Percentiles rank a stretch among this genome's conserved stretches.
phyloP scores from a whole-genome alignment of 768 basidiomycete species.

The Pleurotus eryngii region DNA sequence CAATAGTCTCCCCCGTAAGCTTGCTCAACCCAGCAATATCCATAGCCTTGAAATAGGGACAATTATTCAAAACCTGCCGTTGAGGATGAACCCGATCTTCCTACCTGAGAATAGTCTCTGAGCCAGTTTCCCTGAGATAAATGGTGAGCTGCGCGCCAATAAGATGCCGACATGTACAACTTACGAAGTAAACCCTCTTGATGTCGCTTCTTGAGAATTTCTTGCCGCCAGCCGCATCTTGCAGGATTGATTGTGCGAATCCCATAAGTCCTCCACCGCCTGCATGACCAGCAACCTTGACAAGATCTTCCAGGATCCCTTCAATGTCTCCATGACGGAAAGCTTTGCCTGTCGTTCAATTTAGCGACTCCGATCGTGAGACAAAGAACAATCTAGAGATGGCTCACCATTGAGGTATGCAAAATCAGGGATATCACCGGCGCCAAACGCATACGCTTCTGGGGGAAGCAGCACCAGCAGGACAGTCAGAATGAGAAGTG shows the following conservation, averaged over 20 bases:
- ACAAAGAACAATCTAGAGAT: background rate
- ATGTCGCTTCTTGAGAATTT: constrained; percentile 66
- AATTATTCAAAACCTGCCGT: background rate
- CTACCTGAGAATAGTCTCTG: constrained; percentile 63
- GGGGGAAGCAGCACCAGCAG: constrained; percentile 41
- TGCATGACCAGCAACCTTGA: constrained; percentile 50
- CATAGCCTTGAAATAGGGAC: constrained; percentile 44
- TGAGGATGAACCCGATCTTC: background rate
- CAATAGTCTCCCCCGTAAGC: constrained; percentile 59
- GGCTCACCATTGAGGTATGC: constrained; percentile 57
- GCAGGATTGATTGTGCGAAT: constrained; percentile 44
- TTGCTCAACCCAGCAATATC: constrained; percentile 70
- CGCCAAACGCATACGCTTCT: constrained; percentile 50
- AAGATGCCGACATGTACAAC: constrained; percentile 12
- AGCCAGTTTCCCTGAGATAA: constrained; percentile 59
- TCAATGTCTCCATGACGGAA: constrained; percentile 79
- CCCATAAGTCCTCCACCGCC: constrained; percentile 48
- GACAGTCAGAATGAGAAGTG: constrained; percentile 32
- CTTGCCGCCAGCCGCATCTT: constrained; percentile 43
- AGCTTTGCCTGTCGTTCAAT: constrained; percentile 49
- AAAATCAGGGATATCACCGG: constrained; percentile 72
- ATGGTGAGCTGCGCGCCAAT: background rate
- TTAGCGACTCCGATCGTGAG: background rate
- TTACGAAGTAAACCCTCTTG: constrained; percentile 64
- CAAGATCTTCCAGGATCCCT: constrained; percentile 56